Evolutionary conservation across 2,329 filamentous ascomycete species (phyloP).

Genomic region (Pseudopyricularia cyperi): DNA sequence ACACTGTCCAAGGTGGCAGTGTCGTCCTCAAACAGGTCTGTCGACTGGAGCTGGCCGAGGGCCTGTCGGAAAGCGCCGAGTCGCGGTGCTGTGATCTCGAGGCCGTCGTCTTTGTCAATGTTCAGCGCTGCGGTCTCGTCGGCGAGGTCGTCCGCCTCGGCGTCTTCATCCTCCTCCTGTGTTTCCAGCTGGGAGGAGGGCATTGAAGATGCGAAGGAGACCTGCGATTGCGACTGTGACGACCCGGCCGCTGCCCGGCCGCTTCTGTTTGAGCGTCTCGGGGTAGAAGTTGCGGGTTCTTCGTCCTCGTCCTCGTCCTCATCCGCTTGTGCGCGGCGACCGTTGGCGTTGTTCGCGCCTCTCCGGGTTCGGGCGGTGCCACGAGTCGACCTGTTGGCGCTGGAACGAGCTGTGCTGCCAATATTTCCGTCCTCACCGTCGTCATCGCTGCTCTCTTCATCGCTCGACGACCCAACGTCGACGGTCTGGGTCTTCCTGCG

Average conservation of each 20-base stretch:
- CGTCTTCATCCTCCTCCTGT: constrained; percentile 17
- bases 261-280: constrained; percentile 24
- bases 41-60: constrained; percentile 72
- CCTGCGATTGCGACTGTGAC: constrained; percentile 36
- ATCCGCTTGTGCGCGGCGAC: constrained; percentile 18
- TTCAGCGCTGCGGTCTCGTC: constrained; percentile 26
- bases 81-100: constrained; percentile 43
- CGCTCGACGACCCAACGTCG: constrained; percentile 40
- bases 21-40: constrained; percentile 77
- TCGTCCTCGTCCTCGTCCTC: constrained; percentile 33
- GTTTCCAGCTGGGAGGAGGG: constrained; percentile 57
- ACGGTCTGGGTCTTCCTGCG: constrained; percentile 57
- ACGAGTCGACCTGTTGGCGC: constrained; percentile 14
- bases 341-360: constrained; percentile 12
- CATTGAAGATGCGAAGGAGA: constrained; percentile 68
- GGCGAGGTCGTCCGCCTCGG: constrained; percentile 30
- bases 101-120: constrained; percentile 15
- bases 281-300: constrained; percentile 35
- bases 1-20: constrained; percentile 63
- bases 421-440: constrained; percentile 49
- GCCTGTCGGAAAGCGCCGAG: constrained; percentile 65
- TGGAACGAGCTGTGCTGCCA: constrained; percentile 14
- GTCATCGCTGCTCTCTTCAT: constrained; percentile 40
- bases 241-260: constrained; percentile 17
- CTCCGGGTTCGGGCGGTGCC: constrained; percentile 18